Base-by-base conservation (phyloP, 2,329 filamentous ascomycete genomes). In the Botrytis paeoniae region DNA sequence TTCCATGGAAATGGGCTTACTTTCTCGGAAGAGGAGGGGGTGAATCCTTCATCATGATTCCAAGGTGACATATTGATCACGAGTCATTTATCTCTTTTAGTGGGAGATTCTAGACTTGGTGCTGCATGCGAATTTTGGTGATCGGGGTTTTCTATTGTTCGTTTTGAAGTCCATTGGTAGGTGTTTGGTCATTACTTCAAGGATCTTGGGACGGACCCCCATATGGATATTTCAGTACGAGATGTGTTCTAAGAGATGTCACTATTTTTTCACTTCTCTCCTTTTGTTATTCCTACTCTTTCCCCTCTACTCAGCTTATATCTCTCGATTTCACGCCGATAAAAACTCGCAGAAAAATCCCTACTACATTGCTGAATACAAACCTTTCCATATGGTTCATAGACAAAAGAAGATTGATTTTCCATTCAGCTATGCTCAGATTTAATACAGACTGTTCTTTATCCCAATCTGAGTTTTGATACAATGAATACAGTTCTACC, bases 1-100 rank as follows among this genome's bases (percentile, higher is more conserved):
- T 1, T 78, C 74, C 8, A 79, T 57, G 4, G 78, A 73, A 60
- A 79, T 74, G 10, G 71, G 77, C 74, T 79, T 74, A 54, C 78
- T 72, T 14, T 73, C 29, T n/a, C 12, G 25, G 6, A 39, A 39
- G 32, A 39, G 16, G 66, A 69, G 39, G 37, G 51, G 51, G 16
- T 35, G 37, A 59, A 69, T 41, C 48, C 66, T 69, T 48, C 29
- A 32, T 69, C 66, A 48, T 48, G 8, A 25, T 25, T 22, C 29
- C 25, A 22, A 35, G 18, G 2, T 41, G 9, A 10, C 12, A 7
- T 60, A 25, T 69, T 69, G 35, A 48, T 59, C 7, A 39, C 39
- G 39, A 41, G 16, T 37, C 69, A 39, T 25, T 39, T 25, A 32
- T 63, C 69, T 70, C 69, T 63, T 63, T 51, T 29, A 70, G 69